phyloP scores from a whole-genome alignment of 116 monocot genomes.

The Phalaenopsis hybrid region DNA sequence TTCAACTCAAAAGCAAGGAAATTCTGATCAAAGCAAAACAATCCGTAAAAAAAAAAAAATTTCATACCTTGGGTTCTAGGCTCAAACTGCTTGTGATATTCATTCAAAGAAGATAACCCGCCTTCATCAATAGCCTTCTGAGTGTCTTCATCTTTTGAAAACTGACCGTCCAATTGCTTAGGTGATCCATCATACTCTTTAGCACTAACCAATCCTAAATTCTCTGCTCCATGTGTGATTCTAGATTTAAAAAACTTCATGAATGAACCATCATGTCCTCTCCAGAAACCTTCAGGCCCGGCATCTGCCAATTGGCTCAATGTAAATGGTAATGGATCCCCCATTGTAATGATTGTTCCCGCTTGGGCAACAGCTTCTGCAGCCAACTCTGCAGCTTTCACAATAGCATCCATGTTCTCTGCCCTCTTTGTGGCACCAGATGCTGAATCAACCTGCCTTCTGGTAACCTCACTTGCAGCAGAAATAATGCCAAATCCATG shows the following conservation, averaged over 20 bases:
- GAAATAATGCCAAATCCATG: conserved; percentile 48
- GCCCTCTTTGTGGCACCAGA: conserved; percentile 85
- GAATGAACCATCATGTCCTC: conserved; percentile 14
- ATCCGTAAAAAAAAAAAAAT: neutral
- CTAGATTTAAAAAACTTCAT: conserved; percentile 15
- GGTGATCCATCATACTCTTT: conserved; percentile 10
- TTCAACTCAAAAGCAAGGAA: neutral
- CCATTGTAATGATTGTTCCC: conserved; percentile 76
- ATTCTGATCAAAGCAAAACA: neutral
- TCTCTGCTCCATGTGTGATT: conserved; percentile 1
- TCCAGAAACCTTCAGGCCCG: conserved; percentile 76
- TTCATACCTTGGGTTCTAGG: neutral
- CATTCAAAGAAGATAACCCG: conserved; percentile 6
- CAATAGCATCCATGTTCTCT: conserved; percentile 85
- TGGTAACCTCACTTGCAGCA: conserved; percentile 61
- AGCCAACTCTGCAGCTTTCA: conserved; percentile 90
- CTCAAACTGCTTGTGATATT: conserved; percentile 9
- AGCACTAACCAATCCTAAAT: conserved; percentile 8
- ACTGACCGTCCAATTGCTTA: conserved; percentile 5
- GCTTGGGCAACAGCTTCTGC: conserved; percentile 85
- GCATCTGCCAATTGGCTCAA: conserved; percentile 60
- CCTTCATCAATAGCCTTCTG: conserved; percentile 20
- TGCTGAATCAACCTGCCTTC: conserved; percentile 72
- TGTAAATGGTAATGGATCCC: conserved; percentile 80
- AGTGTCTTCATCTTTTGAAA: conserved; percentile 15